A percentile compares a stretch with the other conserved stretches of the same genome.
These are phyloP conservation scores for Raffaelea arxii DNA, from an alignment of 2,329 filamentous ascomycete species.

Conservation along the genomic window DNA sequence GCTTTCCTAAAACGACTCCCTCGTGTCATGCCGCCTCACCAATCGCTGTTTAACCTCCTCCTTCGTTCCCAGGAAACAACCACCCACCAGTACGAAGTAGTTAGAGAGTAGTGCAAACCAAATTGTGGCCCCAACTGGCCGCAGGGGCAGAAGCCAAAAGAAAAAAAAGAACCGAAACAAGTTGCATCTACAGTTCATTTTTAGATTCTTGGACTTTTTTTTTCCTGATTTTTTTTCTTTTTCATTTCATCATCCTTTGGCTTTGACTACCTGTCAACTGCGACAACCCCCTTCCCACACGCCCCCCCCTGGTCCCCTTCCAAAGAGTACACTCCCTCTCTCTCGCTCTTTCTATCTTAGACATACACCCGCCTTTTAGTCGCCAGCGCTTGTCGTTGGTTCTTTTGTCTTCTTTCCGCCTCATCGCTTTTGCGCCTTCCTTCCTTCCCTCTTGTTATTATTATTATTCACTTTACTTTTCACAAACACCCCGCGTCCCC, in stretches of 20 bases:
- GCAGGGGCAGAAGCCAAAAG: no score
- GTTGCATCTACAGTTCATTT: no score
- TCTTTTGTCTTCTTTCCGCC: neutral
- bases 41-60: no score
- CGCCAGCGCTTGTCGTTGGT: slow-evolving; percentile 10
- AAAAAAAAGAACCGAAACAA: no score
- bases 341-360: neutral
- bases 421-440: slow-evolving; percentile 1
- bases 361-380: slow-evolving; percentile 1
- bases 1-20: no score
- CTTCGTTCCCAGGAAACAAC: no score
- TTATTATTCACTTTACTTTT: neutral
- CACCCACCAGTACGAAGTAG: no score
- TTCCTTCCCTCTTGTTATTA: neutral
- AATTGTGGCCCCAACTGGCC: no score
- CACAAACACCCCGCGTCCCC: neutral
- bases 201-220: neutral
- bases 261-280: neutral
- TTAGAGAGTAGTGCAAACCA: no score
- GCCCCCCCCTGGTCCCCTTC: neutral
- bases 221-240: neutral
- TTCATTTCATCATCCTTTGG: neutral
- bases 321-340: neutral
- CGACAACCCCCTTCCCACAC: slow-evolving; percentile 1
- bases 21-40: no score